These are phyloP conservation scores for Magnaporthiopsis incrustans DNA, from an alignment of 2,329 filamentous ascomycete species.

Conservation along the genomic window DNA sequence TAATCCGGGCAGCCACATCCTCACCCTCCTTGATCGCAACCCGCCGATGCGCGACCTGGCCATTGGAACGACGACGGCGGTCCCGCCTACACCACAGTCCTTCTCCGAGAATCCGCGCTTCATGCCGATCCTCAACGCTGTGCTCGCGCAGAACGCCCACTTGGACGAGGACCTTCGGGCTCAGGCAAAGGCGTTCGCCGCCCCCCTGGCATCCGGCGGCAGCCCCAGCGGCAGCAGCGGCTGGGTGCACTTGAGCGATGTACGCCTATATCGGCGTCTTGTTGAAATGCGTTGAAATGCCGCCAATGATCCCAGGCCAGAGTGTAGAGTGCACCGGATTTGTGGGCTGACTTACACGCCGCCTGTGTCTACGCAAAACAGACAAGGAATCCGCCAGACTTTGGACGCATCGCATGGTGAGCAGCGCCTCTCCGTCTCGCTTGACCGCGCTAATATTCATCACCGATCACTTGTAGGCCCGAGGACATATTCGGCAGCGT, in stretches of 20 bases:
- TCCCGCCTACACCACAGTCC: conserved; percentile 54
- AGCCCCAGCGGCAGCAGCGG: conserved; percentile 44
- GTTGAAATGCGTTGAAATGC: not conserved
- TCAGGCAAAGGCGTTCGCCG: conserved; percentile 53
- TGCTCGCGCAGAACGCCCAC: conserved; percentile 23
- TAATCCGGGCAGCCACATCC: conserved; percentile 38
- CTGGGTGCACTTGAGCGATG: conserved; percentile 57
- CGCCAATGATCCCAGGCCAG: not conserved
- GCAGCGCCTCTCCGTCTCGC: conserved; percentile 8
- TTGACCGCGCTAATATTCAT: not conserved
- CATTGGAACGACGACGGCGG: conserved; percentile 48
- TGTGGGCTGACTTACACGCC: not conserved
- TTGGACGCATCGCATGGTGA: conserved; percentile 55
- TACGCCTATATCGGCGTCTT: conserved; percentile 10
- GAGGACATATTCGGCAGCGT: conserved; percentile 64
- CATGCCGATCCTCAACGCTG: conserved; percentile 27
- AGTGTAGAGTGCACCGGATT: not conserved
- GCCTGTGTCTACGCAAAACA: conserved; percentile 3
- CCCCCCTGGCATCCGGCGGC: conserved; percentile 35
- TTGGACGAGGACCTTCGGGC: conserved; percentile 18
- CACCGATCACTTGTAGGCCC: conserved; percentile 27
- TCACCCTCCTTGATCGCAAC: conserved; percentile 50
- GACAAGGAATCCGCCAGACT: conserved; percentile 55
- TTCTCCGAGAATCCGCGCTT: conserved; percentile 54
- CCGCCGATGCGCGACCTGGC: conserved; percentile 47